phyloP scores from a whole-genome alignment of 169 alveolate species.

The Plasmodium gonderi region DNA sequence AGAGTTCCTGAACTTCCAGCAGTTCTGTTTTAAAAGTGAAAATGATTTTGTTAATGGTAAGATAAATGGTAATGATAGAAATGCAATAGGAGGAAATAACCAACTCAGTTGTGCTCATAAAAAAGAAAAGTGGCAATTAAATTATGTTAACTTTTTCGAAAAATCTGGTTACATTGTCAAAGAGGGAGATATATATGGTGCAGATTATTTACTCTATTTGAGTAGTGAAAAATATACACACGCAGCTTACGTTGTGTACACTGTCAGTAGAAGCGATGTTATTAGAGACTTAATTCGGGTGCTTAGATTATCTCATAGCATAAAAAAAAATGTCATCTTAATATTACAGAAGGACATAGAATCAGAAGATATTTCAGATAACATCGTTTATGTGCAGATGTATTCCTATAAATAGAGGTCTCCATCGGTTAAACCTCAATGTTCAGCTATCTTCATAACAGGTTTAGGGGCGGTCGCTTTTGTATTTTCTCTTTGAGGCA shows the following conservation, averaged over 20 bases:
- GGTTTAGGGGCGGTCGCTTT: no score
- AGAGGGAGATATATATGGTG: conserved; percentile 52
- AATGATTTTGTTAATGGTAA: not conserved
- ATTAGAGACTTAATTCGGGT: conserved; percentile 40
- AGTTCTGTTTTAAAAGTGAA: not conserved
- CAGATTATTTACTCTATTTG: conserved; percentile 50
- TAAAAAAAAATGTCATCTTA: conserved; percentile 57
- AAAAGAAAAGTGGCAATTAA: not conserved
- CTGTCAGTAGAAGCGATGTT: not conserved
- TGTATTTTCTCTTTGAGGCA: no score
- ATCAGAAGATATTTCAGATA: not conserved
- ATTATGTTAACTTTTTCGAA: conserved; percentile 26
- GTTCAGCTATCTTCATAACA: not conserved
- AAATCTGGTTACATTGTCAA: conserved; percentile 13
- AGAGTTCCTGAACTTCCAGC: conserved; percentile 51
- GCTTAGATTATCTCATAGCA: conserved; percentile 23
- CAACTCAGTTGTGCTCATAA: not conserved
- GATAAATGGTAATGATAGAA: not conserved
- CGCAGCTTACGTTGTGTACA: conserved; percentile 48
- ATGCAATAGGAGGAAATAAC: not conserved
- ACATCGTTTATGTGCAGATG: conserved; percentile 19
- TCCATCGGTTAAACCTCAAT: not conserved
- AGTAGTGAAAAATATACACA: conserved; percentile 43
- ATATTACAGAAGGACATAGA: not conserved
- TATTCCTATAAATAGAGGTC: conserved; percentile 25